These are phyloP conservation scores for Phytopythium litorale DNA, from an alignment of 352 stramenopile species.

Conservation along the genomic window DNA sequence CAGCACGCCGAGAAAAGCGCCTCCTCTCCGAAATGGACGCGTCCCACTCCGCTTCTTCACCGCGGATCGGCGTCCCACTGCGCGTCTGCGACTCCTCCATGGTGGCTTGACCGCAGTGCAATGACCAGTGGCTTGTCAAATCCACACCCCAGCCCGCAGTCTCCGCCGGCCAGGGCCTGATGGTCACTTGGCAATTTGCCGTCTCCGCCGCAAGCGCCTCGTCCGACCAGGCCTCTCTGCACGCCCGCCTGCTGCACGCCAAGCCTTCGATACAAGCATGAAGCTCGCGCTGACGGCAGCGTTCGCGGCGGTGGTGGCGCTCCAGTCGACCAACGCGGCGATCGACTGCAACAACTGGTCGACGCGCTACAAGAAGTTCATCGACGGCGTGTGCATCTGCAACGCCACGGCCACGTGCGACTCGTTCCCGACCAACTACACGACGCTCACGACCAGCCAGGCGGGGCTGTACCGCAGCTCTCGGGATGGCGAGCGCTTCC, in stretches of 20 bases:
- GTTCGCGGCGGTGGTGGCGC: neutral
- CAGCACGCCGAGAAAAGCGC: neutral
- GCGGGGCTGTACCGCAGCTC: slow-evolving; percentile 51
- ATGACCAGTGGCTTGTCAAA: neutral
- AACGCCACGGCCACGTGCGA: slow-evolving; percentile 30
- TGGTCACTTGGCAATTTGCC: slow-evolving; percentile 7
- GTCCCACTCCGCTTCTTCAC: neutral
- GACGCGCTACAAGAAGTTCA: slow-evolving; percentile 30
- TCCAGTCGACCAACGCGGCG: neutral
- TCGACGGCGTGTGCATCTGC: slow-evolving; percentile 59
- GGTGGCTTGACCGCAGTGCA: neutral
- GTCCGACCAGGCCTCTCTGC: neutral
- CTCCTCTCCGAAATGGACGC: neutral
- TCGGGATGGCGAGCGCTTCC: slow-evolving; percentile 38
- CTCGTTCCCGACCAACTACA: slow-evolving; percentile 25
- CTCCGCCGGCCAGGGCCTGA: neutral
- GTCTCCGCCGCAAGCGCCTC: neutral
- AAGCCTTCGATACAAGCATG: neutral
- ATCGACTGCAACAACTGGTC: slow-evolving; percentile 24
- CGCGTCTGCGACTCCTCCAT: neutral
- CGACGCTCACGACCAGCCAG: slow-evolving; percentile 17
- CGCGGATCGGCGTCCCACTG: neutral
- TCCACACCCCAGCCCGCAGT: neutral
- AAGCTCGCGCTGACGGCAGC: neutral
- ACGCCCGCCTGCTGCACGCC: neutral